A percentile compares a stretch with the other conserved stretches of the same genome.
phyloP scores from a whole-genome alignment of 2,329 filamentous ascomycete species.

The Fusarium austroafricanum region DNA sequence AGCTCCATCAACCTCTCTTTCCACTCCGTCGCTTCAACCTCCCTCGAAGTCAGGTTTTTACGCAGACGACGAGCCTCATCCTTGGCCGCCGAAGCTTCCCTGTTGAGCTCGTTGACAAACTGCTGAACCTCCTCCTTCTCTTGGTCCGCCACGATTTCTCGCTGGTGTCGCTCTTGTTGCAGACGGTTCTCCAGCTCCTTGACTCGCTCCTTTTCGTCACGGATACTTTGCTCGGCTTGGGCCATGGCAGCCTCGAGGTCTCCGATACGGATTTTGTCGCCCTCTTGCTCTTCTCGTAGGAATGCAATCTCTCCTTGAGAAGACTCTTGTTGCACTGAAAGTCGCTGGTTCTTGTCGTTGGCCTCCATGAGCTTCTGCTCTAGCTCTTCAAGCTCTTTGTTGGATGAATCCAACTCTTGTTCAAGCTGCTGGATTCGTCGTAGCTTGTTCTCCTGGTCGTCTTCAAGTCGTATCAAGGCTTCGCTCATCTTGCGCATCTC shows the following conservation, averaged over 20 bases:
- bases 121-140: conserved; percentile 97
- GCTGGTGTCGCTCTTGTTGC: conserved; percentile 82
- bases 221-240: conserved; percentile 80
- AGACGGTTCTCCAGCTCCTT: conserved; percentile 80
- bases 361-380: conserved; percentile 86
- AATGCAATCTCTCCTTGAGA: conserved; percentile 94
- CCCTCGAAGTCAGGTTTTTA: conserved; percentile 83
- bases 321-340: conserved; percentile 92
- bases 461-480: conserved; percentile 85
- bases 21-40: conserved; percentile 91
- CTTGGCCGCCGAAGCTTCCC: conserved; percentile 82
- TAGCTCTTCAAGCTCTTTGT: conserved; percentile 86
- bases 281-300: conserved; percentile 94
- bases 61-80: conserved; percentile 86
- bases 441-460: conserved; percentile 84
- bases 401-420: conserved; percentile 83
- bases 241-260: conserved; percentile 88
- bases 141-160: conserved; percentile 85
- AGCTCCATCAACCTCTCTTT: conserved; percentile 91
- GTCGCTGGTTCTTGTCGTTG: conserved; percentile 86
- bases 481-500: conserved; percentile 95
- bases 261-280: conserved; percentile 97
- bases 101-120: conserved; percentile 91
- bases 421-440: conserved; percentile 85
- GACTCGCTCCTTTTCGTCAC: conserved; percentile 83